phyloP scores from a whole-genome alignment of 1,284 basidiomycete species.

The Moniliophthora roreri region DNA sequence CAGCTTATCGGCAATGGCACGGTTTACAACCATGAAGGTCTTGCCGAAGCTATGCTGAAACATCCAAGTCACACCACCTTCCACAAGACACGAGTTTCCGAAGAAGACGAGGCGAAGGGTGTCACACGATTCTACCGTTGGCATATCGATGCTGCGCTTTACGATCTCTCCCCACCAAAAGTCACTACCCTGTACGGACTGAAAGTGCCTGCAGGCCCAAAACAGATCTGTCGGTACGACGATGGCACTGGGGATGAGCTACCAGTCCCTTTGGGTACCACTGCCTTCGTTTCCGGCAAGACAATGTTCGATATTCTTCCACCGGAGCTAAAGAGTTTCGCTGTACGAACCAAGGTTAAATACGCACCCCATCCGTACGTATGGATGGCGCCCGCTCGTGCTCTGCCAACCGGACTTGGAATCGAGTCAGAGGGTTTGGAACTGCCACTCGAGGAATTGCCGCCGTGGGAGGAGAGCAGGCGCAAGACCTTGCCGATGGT shows the following conservation, averaged over 20 bases:
- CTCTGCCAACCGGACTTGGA: conserved; percentile 74
- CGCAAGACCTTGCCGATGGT: conserved; percentile 66
- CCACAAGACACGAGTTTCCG: conserved; percentile 80
- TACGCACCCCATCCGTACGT: conserved; percentile 78
- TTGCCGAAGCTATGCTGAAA: conserved; percentile 67
- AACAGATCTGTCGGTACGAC: conserved; percentile 80
- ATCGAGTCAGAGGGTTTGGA: conserved; percentile 78
- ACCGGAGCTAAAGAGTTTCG: conserved; percentile 75
- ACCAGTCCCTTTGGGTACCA: conserved; percentile 82
- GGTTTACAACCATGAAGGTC: conserved; percentile 76
- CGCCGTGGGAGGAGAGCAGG: conserved; percentile 71
- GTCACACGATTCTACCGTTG: conserved; percentile 87
- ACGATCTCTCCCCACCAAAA: conserved; percentile 83
- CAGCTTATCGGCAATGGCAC: conserved; percentile 83
- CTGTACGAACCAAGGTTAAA: conserved; percentile 69
- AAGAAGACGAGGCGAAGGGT: conserved; percentile 76
- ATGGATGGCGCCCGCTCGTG: conserved; percentile 80
- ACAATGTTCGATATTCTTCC: conserved; percentile 87
- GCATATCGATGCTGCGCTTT: conserved; percentile 94
- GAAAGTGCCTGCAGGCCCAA: conserved; percentile 65
- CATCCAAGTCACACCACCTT: conserved; percentile 89
- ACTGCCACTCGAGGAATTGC: conserved; percentile 62
- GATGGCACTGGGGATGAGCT: conserved; percentile 87
- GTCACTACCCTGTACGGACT: conserved; percentile 90
- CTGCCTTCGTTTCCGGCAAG: conserved; percentile 79